Evolutionary conservation across 306 rosid genomes (phyloP), one percentile per base, ranked within the genome.

Genomic region (Calophaca sinica): DNA sequence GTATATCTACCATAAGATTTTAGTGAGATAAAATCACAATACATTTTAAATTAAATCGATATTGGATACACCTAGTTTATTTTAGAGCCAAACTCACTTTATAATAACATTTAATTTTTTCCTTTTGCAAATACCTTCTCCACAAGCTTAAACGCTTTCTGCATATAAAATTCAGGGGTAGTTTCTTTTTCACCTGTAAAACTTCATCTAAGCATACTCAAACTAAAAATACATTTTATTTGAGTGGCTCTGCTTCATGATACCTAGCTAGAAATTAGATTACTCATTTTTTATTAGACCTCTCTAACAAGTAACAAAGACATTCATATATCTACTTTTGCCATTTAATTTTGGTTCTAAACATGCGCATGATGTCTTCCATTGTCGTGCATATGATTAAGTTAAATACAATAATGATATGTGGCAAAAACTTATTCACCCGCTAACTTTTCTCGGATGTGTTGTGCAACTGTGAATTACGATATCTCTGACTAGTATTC

Each of bases 111-210:
- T 20, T 20, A 20, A 20, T 20, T 20, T 20, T 20, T 20, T 1
- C 26, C 1, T 20, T 20, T 20, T 13, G 64, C 48, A 32, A 51
- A 60, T 33, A 33, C 44, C 44, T 11, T 35, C 1, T 35, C 38
- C 3, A 35, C 38, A 4, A 35, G 38, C 38, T 35, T 35, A 4
- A 35, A 35, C 38, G 38, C 3, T 62, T 58, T 57, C 32, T 66
- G 3, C 75, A 71, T 49, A 66, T 62, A 74, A 55, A 63, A 62
- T 42, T 61, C 5, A 5, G 62, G 83, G 80, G 79, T 20, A 69
- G 76, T 48, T 72, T 76, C 61, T 20, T 20, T 20, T 68, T 73
- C 58, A 70, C 68, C 52, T 78, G 32, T 65, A 61, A 53, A 72
- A 81, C 68, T 48, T 68, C 9, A 48, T 46, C 12, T 42, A 79